Evolutionary conservation across 2,329 filamentous ascomycete species (phyloP).

Genomic region (Venturia effusa): DNA sequence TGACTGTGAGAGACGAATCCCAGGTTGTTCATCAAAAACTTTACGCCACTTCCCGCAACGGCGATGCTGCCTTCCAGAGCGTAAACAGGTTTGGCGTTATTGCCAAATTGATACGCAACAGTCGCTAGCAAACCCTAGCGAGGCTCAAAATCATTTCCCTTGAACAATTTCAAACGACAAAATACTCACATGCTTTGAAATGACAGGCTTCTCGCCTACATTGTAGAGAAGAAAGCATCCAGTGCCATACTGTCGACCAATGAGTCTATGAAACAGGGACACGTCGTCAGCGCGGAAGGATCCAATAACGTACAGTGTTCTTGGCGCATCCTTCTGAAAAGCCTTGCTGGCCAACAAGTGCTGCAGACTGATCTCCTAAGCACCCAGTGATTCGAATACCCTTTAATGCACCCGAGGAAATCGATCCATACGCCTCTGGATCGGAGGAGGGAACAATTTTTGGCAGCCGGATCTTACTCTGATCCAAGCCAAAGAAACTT

Average conservation of each 20-base stretch:
- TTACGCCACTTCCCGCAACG: constrained; percentile 70
- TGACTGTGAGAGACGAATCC: constrained; percentile 50
- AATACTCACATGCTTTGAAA: constrained; percentile 45
- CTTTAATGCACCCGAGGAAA: constrained; percentile 54
- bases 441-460: constrained; percentile 75
- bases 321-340: constrained; percentile 76
- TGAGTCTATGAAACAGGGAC: not conserved
- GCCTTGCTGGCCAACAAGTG: constrained; percentile 74
- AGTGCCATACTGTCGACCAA: constrained; percentile 53
- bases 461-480: constrained; percentile 62
- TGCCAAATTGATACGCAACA: constrained; percentile 74
- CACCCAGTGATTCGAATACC: constrained; percentile 72
- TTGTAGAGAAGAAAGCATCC: constrained; percentile 87
- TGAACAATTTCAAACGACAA: too few relatives aligned
- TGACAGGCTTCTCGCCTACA: constrained; percentile 72
- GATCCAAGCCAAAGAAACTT: constrained; percentile 68
- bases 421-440: constrained; percentile 56
- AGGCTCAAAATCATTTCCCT: constrained; percentile 20
- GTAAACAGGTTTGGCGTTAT: constrained; percentile 55
- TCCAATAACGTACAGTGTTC: constrained; percentile 47
- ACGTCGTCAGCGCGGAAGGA: not conserved
- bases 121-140: constrained; percentile 72
- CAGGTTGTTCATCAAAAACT: constrained; percentile 54
- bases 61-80: constrained; percentile 77
- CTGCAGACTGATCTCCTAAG: constrained; percentile 76